phyloP scores from a whole-genome alignment of 176 grass and related monocot species.

The Bothriochloa decipiens region DNA sequence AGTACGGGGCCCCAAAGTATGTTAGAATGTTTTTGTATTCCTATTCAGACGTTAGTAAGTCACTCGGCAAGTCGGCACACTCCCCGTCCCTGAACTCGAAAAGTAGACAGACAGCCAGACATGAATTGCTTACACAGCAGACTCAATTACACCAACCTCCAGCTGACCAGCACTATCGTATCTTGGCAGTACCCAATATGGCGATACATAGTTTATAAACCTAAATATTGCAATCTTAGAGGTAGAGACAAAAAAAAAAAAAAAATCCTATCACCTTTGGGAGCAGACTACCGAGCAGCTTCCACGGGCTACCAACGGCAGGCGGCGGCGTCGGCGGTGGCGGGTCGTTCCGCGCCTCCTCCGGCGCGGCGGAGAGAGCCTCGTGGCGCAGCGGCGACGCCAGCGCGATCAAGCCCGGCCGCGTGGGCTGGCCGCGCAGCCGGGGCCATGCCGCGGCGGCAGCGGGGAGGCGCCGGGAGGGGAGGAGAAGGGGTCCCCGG shows the following conservation, averaged over 20 bases:
- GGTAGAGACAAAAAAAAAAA: not conserved
- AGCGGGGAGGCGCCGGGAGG: conserved; percentile 25
- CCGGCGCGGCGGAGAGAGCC: not conserved
- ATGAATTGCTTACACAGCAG: not conserved
- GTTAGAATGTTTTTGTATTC: not conserved
- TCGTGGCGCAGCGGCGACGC: conserved; percentile 32
- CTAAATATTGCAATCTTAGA: conserved; percentile 11
- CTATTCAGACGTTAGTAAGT: not conserved
- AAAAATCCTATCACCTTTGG: conserved; percentile 41
- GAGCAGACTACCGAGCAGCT: conserved; percentile 34
- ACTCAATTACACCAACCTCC: not conserved
- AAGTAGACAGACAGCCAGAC: not conserved
- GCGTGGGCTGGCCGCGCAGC: conserved; percentile 7
- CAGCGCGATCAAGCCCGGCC: not conserved
- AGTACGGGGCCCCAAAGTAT: not conserved
- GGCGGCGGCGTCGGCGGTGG: not conserved
- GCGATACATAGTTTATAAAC: not conserved
- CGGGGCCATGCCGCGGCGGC: conserved; percentile 22
- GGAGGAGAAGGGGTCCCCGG: conserved; percentile 31
- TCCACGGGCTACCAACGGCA: conserved; percentile 3
- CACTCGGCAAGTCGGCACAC: not conserved
- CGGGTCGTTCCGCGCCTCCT: not conserved
- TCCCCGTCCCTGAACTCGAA: conserved; percentile 8
- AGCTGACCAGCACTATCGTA: not conserved
- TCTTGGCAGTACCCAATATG: too few species aligned